Base-by-base conservation (phyloP, 257 asterid species). In the Cruciata laevipes region DNA sequence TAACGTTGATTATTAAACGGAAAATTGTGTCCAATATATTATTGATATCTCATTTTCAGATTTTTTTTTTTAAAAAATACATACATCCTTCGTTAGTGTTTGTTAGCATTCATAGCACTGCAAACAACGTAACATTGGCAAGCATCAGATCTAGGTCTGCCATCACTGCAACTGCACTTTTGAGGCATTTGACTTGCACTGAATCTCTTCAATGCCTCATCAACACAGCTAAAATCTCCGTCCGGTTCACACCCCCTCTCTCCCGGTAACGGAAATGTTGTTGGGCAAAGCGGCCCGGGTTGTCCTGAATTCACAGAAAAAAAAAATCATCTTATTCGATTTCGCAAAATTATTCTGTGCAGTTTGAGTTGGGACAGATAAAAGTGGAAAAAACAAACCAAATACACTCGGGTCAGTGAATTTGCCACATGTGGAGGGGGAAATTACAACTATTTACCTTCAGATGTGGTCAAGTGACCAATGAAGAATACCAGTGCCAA, bases 101-200 rank as follows among this genome's bases (percentile, higher is more conserved):
- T 47, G 20, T 14, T 40, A 9, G 3, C 10, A 11, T 40, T 47
- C 20, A 1, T 14, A 16, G 55, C 8, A 16, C 1, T 1, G 37
- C 75, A 64, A 71, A 63, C 47, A 14, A 71, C 51, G 14, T 14
- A 25, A 37, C 75, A 71, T 32, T 23, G 17, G 53, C 75, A 71
- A 4, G 21, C 10, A 6, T 56, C 40, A 13, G 35, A 10, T 6
- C 35, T 62, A 2, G 20, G 12, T 35, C 60, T 61, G 33, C 56
- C 2, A 24, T 23, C 60, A 71, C 47, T 61, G 61, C 75, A 71
- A 20, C 4, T 49, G 16, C 75, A 71, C 6, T 17, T 55, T 0
- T 71, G 70, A 7, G 75, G 60, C 75, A 64, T 71, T 30, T 17
- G 40, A 24, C 70, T 64, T 1, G 59, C 59, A 23, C 65, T 37